Evolutionary conservation across 495 filamentous ascomycete genomes (phyloP).

Genomic region (Penicillium cataractarum): DNA sequence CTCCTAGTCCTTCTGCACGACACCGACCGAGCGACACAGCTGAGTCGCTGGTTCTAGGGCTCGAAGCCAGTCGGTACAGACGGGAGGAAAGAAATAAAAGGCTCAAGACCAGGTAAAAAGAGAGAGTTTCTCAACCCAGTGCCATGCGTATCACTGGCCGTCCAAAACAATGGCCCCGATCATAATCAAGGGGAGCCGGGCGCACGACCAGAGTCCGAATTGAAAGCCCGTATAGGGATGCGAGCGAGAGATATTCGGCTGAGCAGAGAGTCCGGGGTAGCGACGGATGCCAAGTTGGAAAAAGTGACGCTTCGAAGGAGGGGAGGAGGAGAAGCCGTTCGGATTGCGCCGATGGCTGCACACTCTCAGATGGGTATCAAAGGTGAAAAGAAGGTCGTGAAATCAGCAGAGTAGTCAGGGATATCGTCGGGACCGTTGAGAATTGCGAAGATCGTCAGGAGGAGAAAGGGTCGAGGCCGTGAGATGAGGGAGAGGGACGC

Average conservation of each 20-base stretch:
- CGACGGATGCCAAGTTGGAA: neutral
- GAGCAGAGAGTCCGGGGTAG: neutral
- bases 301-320: neutral
- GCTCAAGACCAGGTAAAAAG: conserved; percentile 19
- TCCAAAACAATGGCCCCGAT: conserved; percentile 22
- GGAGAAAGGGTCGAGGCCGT: neutral
- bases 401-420: neutral
- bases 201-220: conserved; percentile 4
- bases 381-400: neutral
- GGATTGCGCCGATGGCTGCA: conserved; percentile 9
- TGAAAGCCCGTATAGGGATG: conserved; percentile 3
- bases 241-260: neutral
- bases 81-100: conserved; percentile 33
- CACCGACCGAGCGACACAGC: conserved; percentile 30
- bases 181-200: conserved; percentile 32
- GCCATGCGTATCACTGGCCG: conserved; percentile 38
- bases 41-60: conserved; percentile 19
- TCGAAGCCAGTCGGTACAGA: conserved; percentile 27
- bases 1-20: conserved; percentile 39
- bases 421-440: neutral
- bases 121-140: conserved; percentile 26
- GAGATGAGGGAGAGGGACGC: neutral
- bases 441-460: neutral
- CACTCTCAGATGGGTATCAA: neutral
- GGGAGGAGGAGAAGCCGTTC: conserved; percentile 3